Conservation (phyloP, 768 basidiomycete species). For the Austroboletus eburneus region DNA sequence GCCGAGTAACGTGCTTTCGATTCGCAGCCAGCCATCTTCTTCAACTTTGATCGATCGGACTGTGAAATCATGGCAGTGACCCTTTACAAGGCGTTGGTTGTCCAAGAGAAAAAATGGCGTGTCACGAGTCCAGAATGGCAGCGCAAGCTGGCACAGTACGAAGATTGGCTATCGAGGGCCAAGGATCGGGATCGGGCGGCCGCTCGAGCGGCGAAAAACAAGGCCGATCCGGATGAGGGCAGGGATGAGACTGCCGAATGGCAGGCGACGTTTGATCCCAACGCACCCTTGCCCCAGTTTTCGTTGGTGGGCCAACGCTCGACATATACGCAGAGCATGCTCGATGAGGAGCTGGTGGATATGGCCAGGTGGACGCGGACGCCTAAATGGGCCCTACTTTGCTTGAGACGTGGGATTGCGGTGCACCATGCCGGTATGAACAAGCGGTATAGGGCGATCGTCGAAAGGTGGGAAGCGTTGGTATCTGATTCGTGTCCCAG, state of each 20-base stretch:
- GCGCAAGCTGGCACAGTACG: conserved; percentile 46
- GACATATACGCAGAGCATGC: conserved; percentile 43
- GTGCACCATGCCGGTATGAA: conserved; percentile 73
- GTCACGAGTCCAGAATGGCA: conserved; percentile 43
- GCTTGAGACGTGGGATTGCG: conserved; percentile 57
- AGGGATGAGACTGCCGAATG: conserved; percentile 32
- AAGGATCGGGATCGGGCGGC: conserved; percentile 47
- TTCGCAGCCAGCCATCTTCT: conserved; percentile 63
- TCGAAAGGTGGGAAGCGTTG: conserved; percentile 47
- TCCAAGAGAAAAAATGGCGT: conserved; percentile 50
- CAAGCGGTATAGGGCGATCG: conserved; percentile 50
- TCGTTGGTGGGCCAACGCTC: conserved; percentile 48
- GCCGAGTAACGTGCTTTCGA: no score
- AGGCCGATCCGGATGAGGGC: conserved; percentile 28
- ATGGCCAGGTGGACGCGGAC: conserved; percentile 33
- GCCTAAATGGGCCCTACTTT: conserved; percentile 43
- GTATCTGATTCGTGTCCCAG: background rate
- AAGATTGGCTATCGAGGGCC: conserved; percentile 42
- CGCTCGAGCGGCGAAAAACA: conserved; percentile 38
- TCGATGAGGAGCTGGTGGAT: conserved; percentile 43
- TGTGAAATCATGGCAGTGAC: conserved; percentile 52
- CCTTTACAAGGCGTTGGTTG: conserved; percentile 35
- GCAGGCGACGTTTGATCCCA: conserved; percentile 55
- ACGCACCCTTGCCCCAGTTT: conserved; percentile 55
- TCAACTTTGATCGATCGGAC: conserved; percentile 56